Evolutionary conservation across 805 yeast species (phyloP), one percentile per base, ranked within the genome.

Genomic region (Kodamaea jinghongensis): DNA sequence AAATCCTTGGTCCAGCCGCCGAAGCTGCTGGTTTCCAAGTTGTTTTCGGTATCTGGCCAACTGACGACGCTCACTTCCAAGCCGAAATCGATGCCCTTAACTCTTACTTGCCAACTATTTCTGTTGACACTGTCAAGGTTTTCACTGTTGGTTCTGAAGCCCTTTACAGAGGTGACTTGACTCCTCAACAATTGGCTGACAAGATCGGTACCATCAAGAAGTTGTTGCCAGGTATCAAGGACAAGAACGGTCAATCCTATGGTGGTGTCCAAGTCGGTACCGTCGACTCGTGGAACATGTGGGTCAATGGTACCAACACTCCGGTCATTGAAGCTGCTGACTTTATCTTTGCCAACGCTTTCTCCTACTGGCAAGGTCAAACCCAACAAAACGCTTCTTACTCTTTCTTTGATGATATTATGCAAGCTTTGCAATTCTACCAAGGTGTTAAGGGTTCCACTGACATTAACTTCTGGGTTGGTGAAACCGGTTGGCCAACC

Each of bases 321-420:
- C 78, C 83, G 17, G 96, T 85, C 41, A 81, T 91, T 59, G 54
- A 78, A 62, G 90, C 88, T 38, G 72, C 95, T 34, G 98, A 91
- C 63, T 72, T 87, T 55, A 80, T 89, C 46, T 85, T 83, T 63
- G 95, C 96, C 57, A 91, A 91, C 61, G 97, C 96, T 36, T 91
- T 91, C 78, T 86, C 97, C 6, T 91, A 90, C 82, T 91, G 98
- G 98, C 98, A 91, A 73, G 97, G 97, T 31, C 97, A 89, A 73
- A 76, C 88, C 51, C 76, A 75, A 77, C 58, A 64, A 36, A 90
- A 90, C 64, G 78, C 96, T 17, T 79, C 96, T 12, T 86, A 79
- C 76, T 88, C 96, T 2, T 91, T 90, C 83, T 78, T 88, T 51
- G 97, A 90, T 63, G 97, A 91, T 65, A 87, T 91, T 65, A 89